phyloP scores from a whole-genome alignment of 306 rosid genomes.

The Ormosia emarginata region DNA sequence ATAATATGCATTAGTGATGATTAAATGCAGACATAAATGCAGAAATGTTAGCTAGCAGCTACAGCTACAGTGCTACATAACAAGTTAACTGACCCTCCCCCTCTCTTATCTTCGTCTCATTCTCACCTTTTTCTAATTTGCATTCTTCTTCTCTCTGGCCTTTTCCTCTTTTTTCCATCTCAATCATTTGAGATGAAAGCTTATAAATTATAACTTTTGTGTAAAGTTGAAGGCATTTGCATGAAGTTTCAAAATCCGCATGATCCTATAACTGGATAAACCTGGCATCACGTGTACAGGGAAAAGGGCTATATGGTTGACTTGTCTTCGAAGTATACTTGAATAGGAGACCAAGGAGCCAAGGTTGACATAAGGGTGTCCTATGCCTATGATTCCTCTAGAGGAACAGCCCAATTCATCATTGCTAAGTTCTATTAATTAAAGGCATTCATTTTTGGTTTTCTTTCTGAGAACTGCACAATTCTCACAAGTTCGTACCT shows the following conservation, averaged over 20 bases:
- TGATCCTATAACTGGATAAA: neutral
- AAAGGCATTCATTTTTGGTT: neutral
- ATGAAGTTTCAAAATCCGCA: conserved; percentile 22
- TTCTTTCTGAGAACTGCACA: conserved; percentile 11
- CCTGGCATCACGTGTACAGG: neutral
- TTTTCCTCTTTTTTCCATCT: neutral
- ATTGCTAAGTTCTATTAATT: neutral
- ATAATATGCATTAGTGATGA: neutral
- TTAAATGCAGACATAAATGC: conserved; percentile 30
- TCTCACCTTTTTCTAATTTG: neutral
- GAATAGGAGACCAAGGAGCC: neutral
- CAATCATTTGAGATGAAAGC: neutral
- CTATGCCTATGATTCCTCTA: neutral
- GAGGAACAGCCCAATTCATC: neutral
- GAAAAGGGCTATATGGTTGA: conserved; percentile 15
- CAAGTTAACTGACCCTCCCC: neutral
- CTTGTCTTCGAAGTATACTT: conserved; percentile 8
- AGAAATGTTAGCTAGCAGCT: conserved; percentile 20
- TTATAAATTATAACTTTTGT: neutral
- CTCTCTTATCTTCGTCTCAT: neutral
- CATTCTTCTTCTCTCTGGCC: neutral
- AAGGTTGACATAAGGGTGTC: neutral
- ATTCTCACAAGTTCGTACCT: conserved; percentile 18
- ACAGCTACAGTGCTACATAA: neutral
- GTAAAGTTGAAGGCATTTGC: conserved; percentile 4